A percentile compares a stretch with the other conserved stretches of the same genome.
These are phyloP conservation scores for Ophiocordyceps unilateralis DNA, from an alignment of 2,329 filamentous ascomycete genomes.

Conservation along the genomic window DNA sequence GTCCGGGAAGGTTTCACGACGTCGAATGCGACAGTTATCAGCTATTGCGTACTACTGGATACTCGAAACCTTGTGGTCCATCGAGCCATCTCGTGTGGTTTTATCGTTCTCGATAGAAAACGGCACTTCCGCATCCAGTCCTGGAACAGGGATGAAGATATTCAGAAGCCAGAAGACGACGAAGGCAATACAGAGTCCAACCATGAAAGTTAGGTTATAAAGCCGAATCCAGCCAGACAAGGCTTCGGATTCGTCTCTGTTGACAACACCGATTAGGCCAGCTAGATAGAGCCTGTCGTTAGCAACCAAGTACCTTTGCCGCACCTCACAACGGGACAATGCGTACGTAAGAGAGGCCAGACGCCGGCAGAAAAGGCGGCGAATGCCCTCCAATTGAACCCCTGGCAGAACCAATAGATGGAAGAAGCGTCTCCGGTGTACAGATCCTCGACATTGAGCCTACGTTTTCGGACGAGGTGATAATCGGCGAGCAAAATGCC, in stretches of 20 bases:
- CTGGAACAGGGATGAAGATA: slow-evolving; percentile 3
- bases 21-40: too few species aligned
- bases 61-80: neutral
- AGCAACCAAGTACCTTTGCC: neutral
- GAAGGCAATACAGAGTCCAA: slow-evolving; percentile 4
- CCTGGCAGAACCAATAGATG: slow-evolving; percentile 19
- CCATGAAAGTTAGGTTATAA: slow-evolving; percentile 5
- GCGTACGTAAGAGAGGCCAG: neutral
- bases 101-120: neutral
- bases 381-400: slow-evolving; percentile 19
- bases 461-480: slow-evolving; percentile 13
- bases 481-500: slow-evolving; percentile 15
- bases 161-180: slow-evolving; percentile 4
- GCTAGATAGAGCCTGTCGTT: neutral
- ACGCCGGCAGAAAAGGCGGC: slow-evolving; percentile 7
- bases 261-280: slow-evolving; percentile 4
- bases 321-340: neutral
- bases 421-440: slow-evolving; percentile 14
- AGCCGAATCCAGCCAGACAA: slow-evolving; percentile 3
- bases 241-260: neutral
- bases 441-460: slow-evolving; percentile 19
- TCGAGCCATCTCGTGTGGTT: neutral
- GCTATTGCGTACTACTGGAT: neutral
- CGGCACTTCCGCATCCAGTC: slow-evolving; percentile 3
- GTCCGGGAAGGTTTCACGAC: too few species aligned